Conservation (phyloP, 2,329 filamentous ascomycete species). For the Botrytis galanthina region DNA sequence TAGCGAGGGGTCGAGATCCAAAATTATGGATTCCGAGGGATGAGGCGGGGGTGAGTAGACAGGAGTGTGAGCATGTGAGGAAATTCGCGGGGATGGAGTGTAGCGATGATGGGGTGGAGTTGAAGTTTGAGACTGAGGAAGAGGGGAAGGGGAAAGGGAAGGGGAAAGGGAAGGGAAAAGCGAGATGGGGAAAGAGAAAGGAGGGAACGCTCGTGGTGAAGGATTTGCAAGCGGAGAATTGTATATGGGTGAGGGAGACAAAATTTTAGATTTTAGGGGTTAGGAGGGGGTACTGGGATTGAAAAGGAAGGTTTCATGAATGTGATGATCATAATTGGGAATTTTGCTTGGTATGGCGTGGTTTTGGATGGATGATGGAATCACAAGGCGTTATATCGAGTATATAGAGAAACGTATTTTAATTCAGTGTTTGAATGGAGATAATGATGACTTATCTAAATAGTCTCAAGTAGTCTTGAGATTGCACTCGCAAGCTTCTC, state of each 20-base stretch:
- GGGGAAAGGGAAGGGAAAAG: slow-evolving; percentile 48
- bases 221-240: slow-evolving; percentile 26
- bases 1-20: slow-evolving; percentile 48
- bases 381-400: background rate
- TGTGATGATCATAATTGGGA: background rate
- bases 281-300: background rate
- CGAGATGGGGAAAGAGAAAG: slow-evolving; percentile 43
- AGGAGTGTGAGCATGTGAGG: slow-evolving; percentile 53
- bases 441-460: background rate
- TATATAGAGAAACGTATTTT: background rate
- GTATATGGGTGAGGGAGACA: slow-evolving; percentile 6
- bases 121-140: slow-evolving; percentile 44
- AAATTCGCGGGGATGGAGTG: slow-evolving; percentile 56
- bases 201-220: slow-evolving; percentile 15
- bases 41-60: slow-evolving; percentile 52
- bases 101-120: slow-evolving; percentile 56
- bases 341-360: background rate
- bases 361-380: background rate
- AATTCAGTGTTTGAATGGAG: too few species aligned
- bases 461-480: background rate
- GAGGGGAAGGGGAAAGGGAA: slow-evolving; percentile 23
- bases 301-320: background rate
- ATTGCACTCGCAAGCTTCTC: background rate
- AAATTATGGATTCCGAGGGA: slow-evolving; percentile 63
- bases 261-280: background rate